These are phyloP conservation scores for Pichia deserticola DNA, from an alignment of 805 yeast genomes.

Conservation along the genomic window DNA sequence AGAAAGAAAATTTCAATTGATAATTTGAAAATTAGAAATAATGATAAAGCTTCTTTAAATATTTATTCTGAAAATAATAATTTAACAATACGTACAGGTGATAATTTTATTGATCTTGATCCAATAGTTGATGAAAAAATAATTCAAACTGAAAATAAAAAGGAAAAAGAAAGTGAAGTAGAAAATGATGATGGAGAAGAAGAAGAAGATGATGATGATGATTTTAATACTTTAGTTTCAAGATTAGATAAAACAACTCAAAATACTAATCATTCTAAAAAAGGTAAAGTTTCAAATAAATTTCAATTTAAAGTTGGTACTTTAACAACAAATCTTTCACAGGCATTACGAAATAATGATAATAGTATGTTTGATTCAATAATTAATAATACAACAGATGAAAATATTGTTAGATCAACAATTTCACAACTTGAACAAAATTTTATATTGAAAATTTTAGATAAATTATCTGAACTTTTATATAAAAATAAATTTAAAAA, in stretches of 20 bases:
- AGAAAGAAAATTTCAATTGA: constrained; percentile 21
- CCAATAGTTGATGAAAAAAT: constrained; percentile 42
- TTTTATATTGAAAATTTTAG: constrained; percentile 42
- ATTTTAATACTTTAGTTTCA: constrained; percentile 42
- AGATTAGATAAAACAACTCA: constrained; percentile 30
- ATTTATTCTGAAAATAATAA: constrained; percentile 7
- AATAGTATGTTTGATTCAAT: constrained; percentile 81
- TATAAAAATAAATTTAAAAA: constrained; percentile 34
- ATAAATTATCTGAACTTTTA: constrained; percentile 44
- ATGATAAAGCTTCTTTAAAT: constrained; percentile 20
- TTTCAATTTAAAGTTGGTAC: constrained; percentile 64
- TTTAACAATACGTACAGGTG: constrained; percentile 39
- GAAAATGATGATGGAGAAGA: constrained; percentile 36
- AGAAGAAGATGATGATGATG: constrained; percentile 33
- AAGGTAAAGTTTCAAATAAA: constrained; percentile 25
- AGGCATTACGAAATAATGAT: constrained; percentile 83
- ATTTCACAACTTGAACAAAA: constrained; percentile 41
- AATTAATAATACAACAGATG: constrained; percentile 44
- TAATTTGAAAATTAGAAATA: constrained; percentile 35
- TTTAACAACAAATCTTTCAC: constrained; percentile 75
- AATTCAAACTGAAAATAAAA: constrained; percentile 44
- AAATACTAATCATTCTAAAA: constrained; percentile 15
- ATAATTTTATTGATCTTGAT: constrained; percentile 46
- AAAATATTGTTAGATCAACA: constrained; percentile 42
- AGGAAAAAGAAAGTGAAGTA: constrained; percentile 52